A percentile compares a stretch with the other conserved stretches of the same genome.
Conservation (phyloP, 2,329 filamentous ascomycete species). For the Dactylellina drechsleri region DNA sequence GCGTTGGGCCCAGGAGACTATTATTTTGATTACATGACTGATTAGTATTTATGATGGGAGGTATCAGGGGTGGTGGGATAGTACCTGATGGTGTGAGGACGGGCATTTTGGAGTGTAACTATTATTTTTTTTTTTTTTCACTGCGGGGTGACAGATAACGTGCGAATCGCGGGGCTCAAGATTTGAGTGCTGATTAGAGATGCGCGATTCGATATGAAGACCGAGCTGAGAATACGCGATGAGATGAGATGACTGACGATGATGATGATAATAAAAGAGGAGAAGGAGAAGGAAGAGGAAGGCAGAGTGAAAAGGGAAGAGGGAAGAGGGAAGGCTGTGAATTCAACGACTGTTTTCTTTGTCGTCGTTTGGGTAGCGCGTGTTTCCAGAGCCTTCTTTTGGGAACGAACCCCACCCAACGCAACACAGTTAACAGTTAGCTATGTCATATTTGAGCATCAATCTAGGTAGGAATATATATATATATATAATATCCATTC, state of each 20-base stretch:
- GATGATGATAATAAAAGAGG: conserved; percentile 14
- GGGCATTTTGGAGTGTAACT: conserved; percentile 3
- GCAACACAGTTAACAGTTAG: too few species aligned
- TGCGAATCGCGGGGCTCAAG: not conserved
- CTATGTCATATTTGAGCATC: too few species aligned
- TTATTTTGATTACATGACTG: not conserved
- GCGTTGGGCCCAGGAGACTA: conserved; percentile 98
- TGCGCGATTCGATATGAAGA: not conserved
- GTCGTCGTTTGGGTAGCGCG: not conserved
- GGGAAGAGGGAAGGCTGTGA: conserved; percentile 34
- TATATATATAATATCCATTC: too few species aligned
- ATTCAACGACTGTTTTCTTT: conserved; percentile 8
- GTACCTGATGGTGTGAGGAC: conserved; percentile 34
- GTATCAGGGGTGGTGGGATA: conserved; percentile 3
- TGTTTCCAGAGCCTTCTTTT: conserved; percentile 49
- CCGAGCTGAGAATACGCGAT: not conserved
- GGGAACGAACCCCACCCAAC: conserved; percentile 36
- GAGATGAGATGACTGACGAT: not conserved
- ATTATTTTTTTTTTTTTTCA: not conserved
- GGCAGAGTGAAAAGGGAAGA: conserved; percentile 20
- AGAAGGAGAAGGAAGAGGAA: conserved; percentile 23
- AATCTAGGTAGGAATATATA: too few species aligned
- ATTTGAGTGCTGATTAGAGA: not conserved
- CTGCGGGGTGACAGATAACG: conserved; percentile 4
- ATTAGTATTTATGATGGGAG: conserved; percentile 11